Evolutionary conservation across 2,329 filamentous ascomycete species (phyloP).

Genomic region (Neofusicoccum kwambonambiense): DNA sequence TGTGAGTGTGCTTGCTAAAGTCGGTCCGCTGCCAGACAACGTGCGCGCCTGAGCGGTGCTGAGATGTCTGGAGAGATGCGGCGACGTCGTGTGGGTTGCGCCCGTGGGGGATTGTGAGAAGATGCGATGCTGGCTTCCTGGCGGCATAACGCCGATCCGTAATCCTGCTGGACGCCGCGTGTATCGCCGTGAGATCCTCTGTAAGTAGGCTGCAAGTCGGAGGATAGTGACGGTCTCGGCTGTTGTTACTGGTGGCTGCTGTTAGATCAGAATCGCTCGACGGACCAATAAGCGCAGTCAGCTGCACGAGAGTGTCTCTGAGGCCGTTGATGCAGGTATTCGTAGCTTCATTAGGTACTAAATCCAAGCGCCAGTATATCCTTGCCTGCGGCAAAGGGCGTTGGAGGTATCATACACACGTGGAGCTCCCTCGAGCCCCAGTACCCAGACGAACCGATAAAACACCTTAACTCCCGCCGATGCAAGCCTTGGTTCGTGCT

Average conservation of each 20-base stretch:
- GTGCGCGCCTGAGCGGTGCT: background rate
- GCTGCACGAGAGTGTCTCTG: conserved; percentile 10
- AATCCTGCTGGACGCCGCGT: background rate
- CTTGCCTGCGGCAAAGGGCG: conserved; percentile 20
- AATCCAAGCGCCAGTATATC: conserved; percentile 16
- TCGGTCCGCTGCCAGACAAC: background rate
- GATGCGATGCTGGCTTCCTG: background rate
- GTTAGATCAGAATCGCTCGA: background rate
- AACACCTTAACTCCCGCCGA: conserved; percentile 13
- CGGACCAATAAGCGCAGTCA: conserved; percentile 6
- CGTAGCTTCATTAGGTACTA: conserved; percentile 18
- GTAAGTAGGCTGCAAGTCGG: background rate
- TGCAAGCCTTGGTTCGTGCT: background rate
- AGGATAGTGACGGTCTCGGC: background rate
- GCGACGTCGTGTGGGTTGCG: background rate
- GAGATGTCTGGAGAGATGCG: background rate
- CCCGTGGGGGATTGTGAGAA: background rate
- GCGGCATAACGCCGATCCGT: background rate
- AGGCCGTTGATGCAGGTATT: conserved; percentile 10
- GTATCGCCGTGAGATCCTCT: background rate
- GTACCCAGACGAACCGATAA: background rate
- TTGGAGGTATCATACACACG: conserved; percentile 17
- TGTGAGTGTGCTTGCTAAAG: background rate
- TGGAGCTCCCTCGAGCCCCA: conserved; percentile 1
- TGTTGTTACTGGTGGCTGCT: background rate